Base-by-base conservation (phyloP, 2,329 filamentous ascomycete genomes). In the Aspergillus costaricaensis region DNA sequence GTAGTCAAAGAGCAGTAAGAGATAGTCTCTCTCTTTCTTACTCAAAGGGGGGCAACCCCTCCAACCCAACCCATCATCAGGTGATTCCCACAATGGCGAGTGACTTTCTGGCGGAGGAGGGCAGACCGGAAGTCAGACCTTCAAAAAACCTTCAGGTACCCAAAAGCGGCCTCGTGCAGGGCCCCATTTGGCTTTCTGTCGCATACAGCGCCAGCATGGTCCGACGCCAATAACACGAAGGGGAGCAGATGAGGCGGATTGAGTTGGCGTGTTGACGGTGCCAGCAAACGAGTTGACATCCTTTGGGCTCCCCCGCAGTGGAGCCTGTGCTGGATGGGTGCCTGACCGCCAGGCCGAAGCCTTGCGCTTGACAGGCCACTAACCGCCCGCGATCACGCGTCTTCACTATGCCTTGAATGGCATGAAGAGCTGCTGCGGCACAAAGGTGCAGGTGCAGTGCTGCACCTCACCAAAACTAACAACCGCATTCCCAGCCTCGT, bases 301-400 rank as follows among this genome's bases (percentile, higher is more conserved):
- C 25, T 63, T 67, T 67, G 65, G 65, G 65, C 63, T 62, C 58
- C 63, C 63, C 65, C 65, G 64, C 65, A 67, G 65, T 67, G 65
- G 65, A 67, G 62, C 51, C 52, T 21, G 12, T 53, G 32, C 58
- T 30, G 51, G 54, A 65, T 65, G 60, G 62, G 53, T 67, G 65
- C 65, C 65, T 67, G 64, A 67, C 65, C 63, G 62, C 65, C 61
- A 36, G 51, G 60, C 43, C 54, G 55, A 58, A 62, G 63, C 62
- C 60, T 62, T 57, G 54, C 52, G n/a, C 36, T 49, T 53, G 58
- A 61, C 53, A 48, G 52, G 44, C 53, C 39, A 44, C 36, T 32
- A 27, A 57, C 27, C 21, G 43, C 38, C 36, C 25, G 15, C 14
- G 41, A 19, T 10, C 41, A 21, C 41, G 15, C 10, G 32, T 36